Evolutionary conservation across 2,329 filamentous ascomycete genomes (phyloP).

Genomic region (Fusarium vanettenii): DNA sequence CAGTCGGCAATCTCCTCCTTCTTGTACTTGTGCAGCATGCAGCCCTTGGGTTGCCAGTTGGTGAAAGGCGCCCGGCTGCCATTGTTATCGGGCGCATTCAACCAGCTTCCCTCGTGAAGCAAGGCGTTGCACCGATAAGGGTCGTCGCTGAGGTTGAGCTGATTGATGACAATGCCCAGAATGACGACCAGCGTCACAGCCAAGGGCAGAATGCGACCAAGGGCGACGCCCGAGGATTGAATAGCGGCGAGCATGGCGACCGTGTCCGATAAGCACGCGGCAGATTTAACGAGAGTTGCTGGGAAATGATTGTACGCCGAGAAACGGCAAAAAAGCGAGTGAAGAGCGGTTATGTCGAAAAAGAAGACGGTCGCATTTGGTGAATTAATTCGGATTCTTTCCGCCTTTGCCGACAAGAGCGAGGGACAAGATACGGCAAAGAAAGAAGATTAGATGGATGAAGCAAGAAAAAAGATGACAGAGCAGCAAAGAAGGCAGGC

Average conservation of each 20-base stretch:
- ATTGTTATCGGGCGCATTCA: constrained; percentile 46
- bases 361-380: background rate
- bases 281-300: background rate
- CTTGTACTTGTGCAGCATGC: constrained; percentile 68
- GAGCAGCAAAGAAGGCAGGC: background rate
- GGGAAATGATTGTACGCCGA: constrained; percentile 4
- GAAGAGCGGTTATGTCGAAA: background rate
- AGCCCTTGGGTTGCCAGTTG: constrained; percentile 70
- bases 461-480: background rate
- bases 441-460: background rate
- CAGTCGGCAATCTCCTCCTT: constrained; percentile 63
- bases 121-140: constrained; percentile 65
- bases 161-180: constrained; percentile 28
- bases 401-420: background rate
- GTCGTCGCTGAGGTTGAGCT: constrained; percentile 49
- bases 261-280: background rate
- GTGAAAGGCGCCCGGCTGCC: constrained; percentile 50
- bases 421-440: background rate
- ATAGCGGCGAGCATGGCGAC: constrained; percentile 19
- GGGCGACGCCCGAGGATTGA: constrained; percentile 22
- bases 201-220: constrained; percentile 30
- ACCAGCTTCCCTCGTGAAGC: constrained; percentile 63
- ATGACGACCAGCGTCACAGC: constrained; percentile 39
- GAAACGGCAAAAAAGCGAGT: background rate
- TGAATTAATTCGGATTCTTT: background rate